Conservation (phyloP, 306 rosid species). For the Vigna angularis region DNA sequence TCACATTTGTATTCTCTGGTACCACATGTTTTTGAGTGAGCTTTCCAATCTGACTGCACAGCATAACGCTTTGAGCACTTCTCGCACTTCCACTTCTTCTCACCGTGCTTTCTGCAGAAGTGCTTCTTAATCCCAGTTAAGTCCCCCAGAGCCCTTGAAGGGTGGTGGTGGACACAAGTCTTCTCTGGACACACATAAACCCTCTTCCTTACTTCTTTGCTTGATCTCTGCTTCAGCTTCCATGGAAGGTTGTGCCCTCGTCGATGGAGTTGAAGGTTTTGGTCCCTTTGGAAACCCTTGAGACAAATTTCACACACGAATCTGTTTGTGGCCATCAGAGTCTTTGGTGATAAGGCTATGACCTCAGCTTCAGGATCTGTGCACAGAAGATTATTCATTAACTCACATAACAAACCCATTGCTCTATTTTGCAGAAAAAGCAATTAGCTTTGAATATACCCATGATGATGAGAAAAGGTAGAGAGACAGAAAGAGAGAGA, state of each 20-base stretch:
- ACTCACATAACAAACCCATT: background rate
- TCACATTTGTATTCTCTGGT: conserved; percentile 92
- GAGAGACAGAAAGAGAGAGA: background rate
- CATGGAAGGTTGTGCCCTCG: conserved; percentile 94
- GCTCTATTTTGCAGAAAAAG: background rate
- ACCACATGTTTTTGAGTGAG: conserved; percentile 90
- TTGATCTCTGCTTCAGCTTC: conserved; percentile 86
- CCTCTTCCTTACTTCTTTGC: conserved; percentile 71
- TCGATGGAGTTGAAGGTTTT: conserved; percentile 84
- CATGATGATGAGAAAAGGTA: conserved; percentile 13
- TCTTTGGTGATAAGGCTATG: conserved; percentile 83
- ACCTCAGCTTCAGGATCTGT: conserved; percentile 97
- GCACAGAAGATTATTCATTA: conserved; percentile 25
- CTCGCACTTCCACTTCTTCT: conserved; percentile 95
- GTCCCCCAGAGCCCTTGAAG: conserved; percentile 89
- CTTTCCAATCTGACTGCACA: conserved; percentile 95
- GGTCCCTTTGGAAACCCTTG: conserved; percentile 90
- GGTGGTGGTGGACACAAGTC: conserved; percentile 77
- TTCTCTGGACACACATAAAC: conserved; percentile 92
- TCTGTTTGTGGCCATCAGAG: conserved; percentile 86
- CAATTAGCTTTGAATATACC: conserved; percentile 48
- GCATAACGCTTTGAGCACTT: conserved; percentile 93
- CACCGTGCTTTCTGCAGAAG: conserved; percentile 92
- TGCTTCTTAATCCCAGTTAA: conserved; percentile 91
- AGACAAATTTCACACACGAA: conserved; percentile 89